phyloP scores from a whole-genome alignment of 257 asterid genomes.

The Marsdenia floribunda region DNA sequence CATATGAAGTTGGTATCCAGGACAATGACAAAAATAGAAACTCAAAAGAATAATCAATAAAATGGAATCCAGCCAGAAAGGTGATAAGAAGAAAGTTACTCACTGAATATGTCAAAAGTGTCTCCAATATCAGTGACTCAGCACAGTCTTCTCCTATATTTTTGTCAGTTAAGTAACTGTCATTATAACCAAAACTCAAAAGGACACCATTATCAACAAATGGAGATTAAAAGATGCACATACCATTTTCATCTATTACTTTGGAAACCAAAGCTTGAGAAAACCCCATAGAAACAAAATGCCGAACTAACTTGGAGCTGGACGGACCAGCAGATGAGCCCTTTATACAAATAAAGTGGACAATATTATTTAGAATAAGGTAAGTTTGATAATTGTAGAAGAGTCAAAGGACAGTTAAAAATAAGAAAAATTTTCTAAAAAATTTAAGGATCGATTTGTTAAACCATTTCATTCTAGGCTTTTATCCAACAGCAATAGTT shows the following conservation, averaged over 20 bases:
- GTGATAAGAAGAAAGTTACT: conserved; percentile 15
- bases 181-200: background rate
- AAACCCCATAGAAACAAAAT: conserved; percentile 33
- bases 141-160: conserved; percentile 51
- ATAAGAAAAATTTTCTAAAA: background rate
- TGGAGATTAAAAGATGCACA: background rate
- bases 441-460: background rate
- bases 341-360: conserved; percentile 12
- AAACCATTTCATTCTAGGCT: background rate
- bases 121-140: conserved; percentile 44
- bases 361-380: background rate
- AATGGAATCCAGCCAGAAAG: background rate
- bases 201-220: background rate
- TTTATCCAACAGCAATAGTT: background rate
- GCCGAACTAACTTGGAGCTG: conserved; percentile 18
- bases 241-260: conserved; percentile 39
- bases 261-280: conserved; percentile 29
- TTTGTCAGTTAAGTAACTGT: conserved; percentile 2
- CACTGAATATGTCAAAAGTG: conserved; percentile 59
- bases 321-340: conserved; percentile 25
- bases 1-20: background rate
- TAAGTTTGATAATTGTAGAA: background rate
- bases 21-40: background rate
- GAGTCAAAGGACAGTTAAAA: background rate
- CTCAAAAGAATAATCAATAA: background rate